phyloP scores from a whole-genome alignment of 2,329 filamentous ascomycete species.

The Pseudogymnoascus sp. region DNA sequence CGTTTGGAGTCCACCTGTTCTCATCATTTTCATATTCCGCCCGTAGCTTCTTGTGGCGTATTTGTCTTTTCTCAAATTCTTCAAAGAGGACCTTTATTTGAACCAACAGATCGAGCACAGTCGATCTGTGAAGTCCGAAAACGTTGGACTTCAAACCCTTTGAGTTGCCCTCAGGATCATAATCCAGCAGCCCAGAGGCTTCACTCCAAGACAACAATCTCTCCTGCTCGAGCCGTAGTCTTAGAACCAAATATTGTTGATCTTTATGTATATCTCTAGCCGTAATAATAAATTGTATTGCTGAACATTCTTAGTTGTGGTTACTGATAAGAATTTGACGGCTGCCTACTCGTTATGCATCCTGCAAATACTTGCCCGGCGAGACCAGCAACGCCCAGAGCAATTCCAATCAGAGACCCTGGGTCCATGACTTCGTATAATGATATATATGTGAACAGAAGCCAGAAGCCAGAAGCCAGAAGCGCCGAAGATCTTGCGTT shows the following conservation, averaged over 20 bases:
- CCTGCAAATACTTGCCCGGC: slow-evolving; percentile 39
- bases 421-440: slow-evolving; percentile 32
- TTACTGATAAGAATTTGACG: not conserved
- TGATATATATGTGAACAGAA: not conserved
- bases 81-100: slow-evolving; percentile 40
- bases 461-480: not conserved
- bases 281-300: slow-evolving; percentile 40
- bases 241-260: slow-evolving; percentile 40
- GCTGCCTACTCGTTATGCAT: slow-evolving; percentile 34
- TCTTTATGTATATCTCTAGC: slow-evolving; percentile 41
- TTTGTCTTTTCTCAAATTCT: slow-evolving; percentile 38
- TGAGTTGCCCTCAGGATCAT: slow-evolving; percentile 32
- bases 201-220: slow-evolving; percentile 43
- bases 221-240: slow-evolving; percentile 43
- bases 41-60: slow-evolving; percentile 32
- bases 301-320: slow-evolving; percentile 20
- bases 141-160: slow-evolving; percentile 39
- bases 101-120: slow-evolving; percentile 40
- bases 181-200: slow-evolving; percentile 39
- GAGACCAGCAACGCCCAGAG: slow-evolving; percentile 38
- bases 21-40: slow-evolving; percentile 27
- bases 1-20: not conserved
- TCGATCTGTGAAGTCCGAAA: slow-evolving; percentile 40
- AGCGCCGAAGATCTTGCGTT: not conserved
- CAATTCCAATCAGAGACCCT: slow-evolving; percentile 35